phyloP scores from a whole-genome alignment of 2,329 filamentous ascomycete genomes.

The Phialophora tarda region DNA sequence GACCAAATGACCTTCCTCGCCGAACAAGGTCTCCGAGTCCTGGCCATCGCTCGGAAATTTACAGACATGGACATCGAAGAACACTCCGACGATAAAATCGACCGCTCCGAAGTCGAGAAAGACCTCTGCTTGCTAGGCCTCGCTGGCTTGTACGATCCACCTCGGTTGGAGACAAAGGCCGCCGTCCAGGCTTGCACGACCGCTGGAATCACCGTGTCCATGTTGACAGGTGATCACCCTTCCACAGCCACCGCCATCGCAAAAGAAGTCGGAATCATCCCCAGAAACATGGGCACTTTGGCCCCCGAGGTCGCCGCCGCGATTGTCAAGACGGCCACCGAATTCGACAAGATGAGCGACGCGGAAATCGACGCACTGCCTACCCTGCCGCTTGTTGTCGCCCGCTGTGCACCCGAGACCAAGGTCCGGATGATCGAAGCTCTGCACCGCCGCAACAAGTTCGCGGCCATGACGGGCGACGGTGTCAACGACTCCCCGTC shows the following conservation, averaged over 20 bases:
- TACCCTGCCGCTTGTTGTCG: conserved; percentile 78
- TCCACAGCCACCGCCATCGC: conserved; percentile 64
- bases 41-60: conserved; percentile 59
- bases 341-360: conserved; percentile 61
- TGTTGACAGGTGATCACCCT: conserved; percentile 64
- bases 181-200: conserved; percentile 60
- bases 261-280: conserved; percentile 62
- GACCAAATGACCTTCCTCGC: conserved; percentile 63
- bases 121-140: conserved; percentile 63
- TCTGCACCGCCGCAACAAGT: conserved; percentile 74
- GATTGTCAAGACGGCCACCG: conserved; percentile 61
- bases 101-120: conserved; percentile 58
- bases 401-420: conserved; percentile 81
- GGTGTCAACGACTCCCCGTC: conserved; percentile 87
- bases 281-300: conserved; percentile 52
- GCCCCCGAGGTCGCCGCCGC: conserved; percentile 54
- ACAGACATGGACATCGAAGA: conserved; percentile 38
- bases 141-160: conserved; percentile 67
- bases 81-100: conserved; percentile 43
- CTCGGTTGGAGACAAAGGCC: conserved; percentile 63
- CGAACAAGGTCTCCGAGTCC: conserved; percentile 64
- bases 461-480: conserved; percentile 87
- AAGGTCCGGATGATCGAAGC: conserved; percentile 93
- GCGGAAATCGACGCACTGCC: conserved; percentile 68
- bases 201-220: conserved; percentile 63